Conservation (phyloP, 257 asterid genomes). For the Petunia secreta region DNA sequence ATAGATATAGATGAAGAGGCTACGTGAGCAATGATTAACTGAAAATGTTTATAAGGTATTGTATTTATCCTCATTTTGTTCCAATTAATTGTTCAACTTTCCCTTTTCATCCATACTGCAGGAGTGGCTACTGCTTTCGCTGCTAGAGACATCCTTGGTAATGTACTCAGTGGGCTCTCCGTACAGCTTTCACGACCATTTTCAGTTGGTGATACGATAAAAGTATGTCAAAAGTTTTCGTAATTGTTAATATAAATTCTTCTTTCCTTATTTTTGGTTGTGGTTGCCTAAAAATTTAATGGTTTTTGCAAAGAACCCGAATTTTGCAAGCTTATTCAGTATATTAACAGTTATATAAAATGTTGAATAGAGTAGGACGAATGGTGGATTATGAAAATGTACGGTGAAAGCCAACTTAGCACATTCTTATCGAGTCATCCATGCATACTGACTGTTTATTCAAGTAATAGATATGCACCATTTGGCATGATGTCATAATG, state of each 20-base stretch:
- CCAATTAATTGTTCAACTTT: not conserved
- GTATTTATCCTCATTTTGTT: not conserved
- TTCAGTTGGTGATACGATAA: slow-evolving; percentile 85
- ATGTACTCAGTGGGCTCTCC: slow-evolving; percentile 82
- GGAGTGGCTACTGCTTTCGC: slow-evolving; percentile 99
- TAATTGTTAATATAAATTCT: not conserved
- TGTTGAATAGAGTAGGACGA: slow-evolving; percentile 1
- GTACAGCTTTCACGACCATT: slow-evolving; percentile 82
- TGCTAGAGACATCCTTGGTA: slow-evolving; percentile 85
- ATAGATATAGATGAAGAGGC: not conserved
- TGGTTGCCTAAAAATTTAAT: slow-evolving; percentile 12
- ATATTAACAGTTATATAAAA: not conserved
- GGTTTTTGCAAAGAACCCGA: slow-evolving; percentile 1
- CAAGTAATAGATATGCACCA: not conserved
- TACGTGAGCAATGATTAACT: not conserved
- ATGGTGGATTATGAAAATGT: slow-evolving; percentile 14
- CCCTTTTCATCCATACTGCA: slow-evolving; percentile 38
- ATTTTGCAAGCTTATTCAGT: slow-evolving; percentile 16
- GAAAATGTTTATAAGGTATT: not conserved
- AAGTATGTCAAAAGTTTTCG: slow-evolving; percentile 50
- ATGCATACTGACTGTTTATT: not conserved
- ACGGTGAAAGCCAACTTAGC: not conserved
- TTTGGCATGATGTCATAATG: not conserved
- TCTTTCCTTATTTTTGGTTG: not conserved
- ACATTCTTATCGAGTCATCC: too few species aligned